phyloP scores from a whole-genome alignment of 441 rosid genomes.

The Mallotus japonicus region DNA sequence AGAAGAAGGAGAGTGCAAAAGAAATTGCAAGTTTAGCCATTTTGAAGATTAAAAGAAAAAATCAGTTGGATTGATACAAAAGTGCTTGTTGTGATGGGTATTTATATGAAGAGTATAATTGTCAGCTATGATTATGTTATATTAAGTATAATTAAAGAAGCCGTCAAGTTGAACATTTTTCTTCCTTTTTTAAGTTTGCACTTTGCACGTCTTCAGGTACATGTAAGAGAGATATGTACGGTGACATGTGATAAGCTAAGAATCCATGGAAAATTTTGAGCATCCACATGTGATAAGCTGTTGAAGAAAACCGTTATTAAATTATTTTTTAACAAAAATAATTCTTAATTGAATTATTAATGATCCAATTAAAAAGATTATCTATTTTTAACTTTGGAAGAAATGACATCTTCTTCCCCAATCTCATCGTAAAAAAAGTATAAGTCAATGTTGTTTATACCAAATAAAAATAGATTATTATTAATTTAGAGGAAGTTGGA shows the following conservation, averaged over 20 bases:
- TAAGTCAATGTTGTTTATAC: too few relatives aligned
- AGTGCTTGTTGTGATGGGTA: conserved; percentile 9
- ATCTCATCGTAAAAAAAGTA: too few relatives aligned
- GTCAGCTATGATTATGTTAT: neutral
- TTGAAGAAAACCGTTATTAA: neutral
- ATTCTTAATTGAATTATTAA: too few relatives aligned
- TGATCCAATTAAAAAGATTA: too few relatives aligned
- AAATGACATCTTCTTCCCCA: too few relatives aligned
- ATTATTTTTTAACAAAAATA: neutral
- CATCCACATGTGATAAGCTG: neutral
- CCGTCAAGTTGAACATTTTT: neutral
- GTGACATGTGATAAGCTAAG: conserved; percentile 19
- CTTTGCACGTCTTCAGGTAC: neutral
- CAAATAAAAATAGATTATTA: too few relatives aligned
- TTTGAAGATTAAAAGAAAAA: neutral
- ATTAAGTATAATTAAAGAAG: neutral
- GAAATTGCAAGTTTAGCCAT: neutral
- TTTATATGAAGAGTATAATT: neutral
- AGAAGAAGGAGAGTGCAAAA: conserved; percentile 2
- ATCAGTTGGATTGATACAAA: neutral
- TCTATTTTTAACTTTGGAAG: too few relatives aligned
- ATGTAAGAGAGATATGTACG: conserved; percentile 8
- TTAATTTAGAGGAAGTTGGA: too few relatives aligned
- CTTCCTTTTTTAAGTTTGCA: neutral
- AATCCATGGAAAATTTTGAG: neutral